Conservation (phyloP, 352 stramenopile species). For the Phytophthora tubulina region DNA sequence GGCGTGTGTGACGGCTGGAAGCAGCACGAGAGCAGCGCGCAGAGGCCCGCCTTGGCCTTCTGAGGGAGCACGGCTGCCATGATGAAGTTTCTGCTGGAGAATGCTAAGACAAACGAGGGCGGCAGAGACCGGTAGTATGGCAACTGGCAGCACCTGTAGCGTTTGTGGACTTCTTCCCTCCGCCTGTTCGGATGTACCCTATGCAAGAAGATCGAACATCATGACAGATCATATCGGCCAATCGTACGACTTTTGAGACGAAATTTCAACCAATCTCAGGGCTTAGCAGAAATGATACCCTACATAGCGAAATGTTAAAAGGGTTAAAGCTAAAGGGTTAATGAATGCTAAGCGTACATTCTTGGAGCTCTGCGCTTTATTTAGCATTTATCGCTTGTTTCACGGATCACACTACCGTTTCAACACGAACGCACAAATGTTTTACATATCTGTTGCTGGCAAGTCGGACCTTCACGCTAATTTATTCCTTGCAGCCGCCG, state of each 20-base stretch:
- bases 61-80: conserved; percentile 35
- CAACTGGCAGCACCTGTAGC: background rate
- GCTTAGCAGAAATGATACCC: background rate
- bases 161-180: conserved; percentile 2
- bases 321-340: background rate
- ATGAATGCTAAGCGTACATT: background rate
- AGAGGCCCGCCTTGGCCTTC: conserved; percentile 47
- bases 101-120: background rate
- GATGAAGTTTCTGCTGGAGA: background rate
- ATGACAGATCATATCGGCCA: background rate
- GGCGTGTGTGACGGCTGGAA: conserved; percentile 55
- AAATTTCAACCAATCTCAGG: background rate
- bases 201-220: conserved; percentile 26
- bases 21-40: conserved; percentile 63
- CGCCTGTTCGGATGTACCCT: conserved; percentile 13
- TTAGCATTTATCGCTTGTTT: too few relatives aligned
- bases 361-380: background rate
- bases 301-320: background rate
- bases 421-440: background rate
- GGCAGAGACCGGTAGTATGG: conserved; percentile 5
- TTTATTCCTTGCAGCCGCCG: conserved; percentile 51
- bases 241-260: background rate
- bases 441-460: background rate
- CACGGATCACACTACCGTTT: background rate
- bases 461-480: background rate